phyloP scores from a whole-genome alignment of 176 grass and related monocot species.

The Avena insularis region DNA sequence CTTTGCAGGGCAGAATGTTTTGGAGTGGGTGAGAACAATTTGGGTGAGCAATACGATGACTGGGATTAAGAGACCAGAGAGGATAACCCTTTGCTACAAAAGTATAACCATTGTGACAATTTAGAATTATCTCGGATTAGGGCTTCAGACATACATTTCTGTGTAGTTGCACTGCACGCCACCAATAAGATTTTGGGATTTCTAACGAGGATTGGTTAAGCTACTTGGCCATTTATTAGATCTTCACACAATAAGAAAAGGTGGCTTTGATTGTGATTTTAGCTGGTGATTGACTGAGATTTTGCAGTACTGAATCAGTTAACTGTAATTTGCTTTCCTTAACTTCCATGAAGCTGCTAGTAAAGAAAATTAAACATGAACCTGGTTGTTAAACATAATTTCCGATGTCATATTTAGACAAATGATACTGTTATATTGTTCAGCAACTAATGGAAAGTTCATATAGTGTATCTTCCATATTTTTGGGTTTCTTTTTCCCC shows the following conservation, averaged over 20 bases:
- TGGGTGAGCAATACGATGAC: background rate
- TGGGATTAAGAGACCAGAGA: background rate
- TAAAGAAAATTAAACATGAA: slow-evolving; percentile 4
- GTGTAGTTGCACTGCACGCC: background rate
- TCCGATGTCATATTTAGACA: background rate
- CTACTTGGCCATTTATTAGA: background rate
- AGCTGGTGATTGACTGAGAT: background rate
- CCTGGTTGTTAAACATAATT: background rate
- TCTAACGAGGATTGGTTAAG: background rate
- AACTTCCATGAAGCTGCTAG: slow-evolving; percentile 27
- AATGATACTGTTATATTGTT: slow-evolving; percentile 4
- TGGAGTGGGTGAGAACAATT: background rate
- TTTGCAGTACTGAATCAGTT: slow-evolving; percentile 26
- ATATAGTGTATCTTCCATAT: background rate
- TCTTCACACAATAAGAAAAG: slow-evolving; percentile 7
- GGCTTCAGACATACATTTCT: background rate
- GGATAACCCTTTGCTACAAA: background rate
- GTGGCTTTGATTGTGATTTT: slow-evolving; percentile 31
- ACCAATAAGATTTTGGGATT: background rate
- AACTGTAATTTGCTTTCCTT: slow-evolving; percentile 23
- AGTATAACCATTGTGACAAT: background rate
- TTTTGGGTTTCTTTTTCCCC: background rate
- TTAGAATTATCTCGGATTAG: background rate
- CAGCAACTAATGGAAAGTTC: background rate
- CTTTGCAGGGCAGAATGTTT: background rate